phyloP scores from a whole-genome alignment of 2,329 filamentous ascomycete genomes.

The Huntiella bhutanensis region DNA sequence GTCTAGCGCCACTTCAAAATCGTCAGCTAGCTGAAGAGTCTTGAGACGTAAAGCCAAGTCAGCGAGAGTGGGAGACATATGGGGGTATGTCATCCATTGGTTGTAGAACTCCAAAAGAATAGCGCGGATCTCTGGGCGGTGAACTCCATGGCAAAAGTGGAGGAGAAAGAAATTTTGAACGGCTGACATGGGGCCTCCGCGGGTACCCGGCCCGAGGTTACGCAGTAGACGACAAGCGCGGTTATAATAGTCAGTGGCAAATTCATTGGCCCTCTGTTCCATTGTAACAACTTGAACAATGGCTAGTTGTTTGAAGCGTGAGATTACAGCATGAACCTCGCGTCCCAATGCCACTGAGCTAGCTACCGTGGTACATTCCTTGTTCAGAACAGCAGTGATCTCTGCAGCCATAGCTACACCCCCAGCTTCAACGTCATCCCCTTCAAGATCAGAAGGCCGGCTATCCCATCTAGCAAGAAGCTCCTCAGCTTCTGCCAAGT shows the following conservation, averaged over 20 bases:
- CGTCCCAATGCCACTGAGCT: background rate
- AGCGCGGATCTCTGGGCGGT: conserved; percentile 25
- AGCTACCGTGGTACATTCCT: background rate
- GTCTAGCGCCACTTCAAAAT: conserved; percentile 35
- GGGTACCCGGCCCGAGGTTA: conserved; percentile 20
- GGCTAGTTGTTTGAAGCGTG: conserved; percentile 11
- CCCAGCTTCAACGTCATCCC: conserved; percentile 1
- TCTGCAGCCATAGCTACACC: conserved; percentile 1
- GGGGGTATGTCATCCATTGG: background rate
- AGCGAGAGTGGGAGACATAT: conserved; percentile 17
- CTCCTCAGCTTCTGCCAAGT: conserved; percentile 6
- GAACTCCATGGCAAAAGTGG: conserved; percentile 25
- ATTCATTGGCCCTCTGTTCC: conserved; percentile 10
- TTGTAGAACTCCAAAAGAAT: conserved; percentile 17
- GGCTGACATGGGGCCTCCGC: conserved; percentile 22
- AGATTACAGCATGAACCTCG: conserved; percentile 2
- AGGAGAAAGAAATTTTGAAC: conserved; percentile 16
- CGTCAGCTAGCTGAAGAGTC: conserved; percentile 33
- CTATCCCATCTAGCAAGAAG: conserved; percentile 6
- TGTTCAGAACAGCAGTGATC: conserved; percentile 1
- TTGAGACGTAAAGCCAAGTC: conserved; percentile 32
- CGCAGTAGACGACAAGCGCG: conserved; percentile 20
- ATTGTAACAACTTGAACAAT: conserved; percentile 8
- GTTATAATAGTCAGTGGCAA: conserved; percentile 15
- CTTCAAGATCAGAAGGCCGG: conserved; percentile 4